Base-by-base conservation (phyloP, 331 rosid species). In the Quercus lobata region DNA sequence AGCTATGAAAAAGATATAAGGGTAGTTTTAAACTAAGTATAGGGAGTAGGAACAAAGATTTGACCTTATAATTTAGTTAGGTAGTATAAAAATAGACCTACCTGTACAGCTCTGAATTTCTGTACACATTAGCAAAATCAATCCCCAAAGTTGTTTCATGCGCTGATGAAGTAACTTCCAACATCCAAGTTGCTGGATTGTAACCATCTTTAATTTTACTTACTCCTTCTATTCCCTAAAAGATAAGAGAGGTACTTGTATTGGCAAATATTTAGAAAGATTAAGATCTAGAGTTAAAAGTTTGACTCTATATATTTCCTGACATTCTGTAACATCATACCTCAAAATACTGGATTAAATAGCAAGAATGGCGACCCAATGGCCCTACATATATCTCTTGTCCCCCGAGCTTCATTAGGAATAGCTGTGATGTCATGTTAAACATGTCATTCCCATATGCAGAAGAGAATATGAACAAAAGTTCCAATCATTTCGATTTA, bases 361-460 rank as follows among this genome's bases (percentile, higher is more conserved):
- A 84, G 79, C 70, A 49, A 80, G 97, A 94, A 37, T 89, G 90
- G 68, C 72, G 88, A 63, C 98, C 98, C 41, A 94, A 79, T 25
- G 97, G 97, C 56, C 98, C 98, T 3, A 80, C 97, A 69, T 87
- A 94, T 73, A 92, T 90, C 82, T 89, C 98, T 57, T 83, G 84
- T 69, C 98, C 98, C 80, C 98, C 98, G 1, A 85, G 88, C 87
- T 89, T 94, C 93, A 94, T 72, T 21, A 92, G 82, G 88, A 94
- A 88, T 9, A 94, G 81, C 98, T 93, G 84, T 57, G 80, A 71
- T 71, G 73, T 69, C 74, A 78, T 54, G 80, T 22, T 66, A 79
- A 35, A 65, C 60, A 57, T 74, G 53, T 24, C 60, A 55, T 5
- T 25, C 21, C 73, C 60, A 2, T 30, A 27, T 78, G 7, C 4